phyloP scores from a whole-genome alignment of 306 rosid genomes.

The Quercus wislizeni region DNA sequence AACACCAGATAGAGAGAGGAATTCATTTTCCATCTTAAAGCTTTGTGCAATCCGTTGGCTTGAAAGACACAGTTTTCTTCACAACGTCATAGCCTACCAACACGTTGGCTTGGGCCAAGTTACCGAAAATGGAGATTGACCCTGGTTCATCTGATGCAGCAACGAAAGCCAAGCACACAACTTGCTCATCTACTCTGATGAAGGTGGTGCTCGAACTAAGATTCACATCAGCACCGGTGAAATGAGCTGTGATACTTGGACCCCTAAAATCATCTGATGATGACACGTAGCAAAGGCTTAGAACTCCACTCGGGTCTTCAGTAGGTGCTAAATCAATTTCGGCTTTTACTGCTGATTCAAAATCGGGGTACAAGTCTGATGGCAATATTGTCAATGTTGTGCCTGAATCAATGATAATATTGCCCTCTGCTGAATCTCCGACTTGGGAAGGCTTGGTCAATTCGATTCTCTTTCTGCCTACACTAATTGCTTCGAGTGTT shows the following conservation, averaged over 20 bases:
- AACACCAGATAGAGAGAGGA: no score
- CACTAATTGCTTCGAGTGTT: constrained; percentile 27
- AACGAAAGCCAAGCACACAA: constrained; percentile 46
- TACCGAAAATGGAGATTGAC: constrained; percentile 39
- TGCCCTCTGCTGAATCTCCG: background rate
- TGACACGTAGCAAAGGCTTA: constrained; percentile 33
- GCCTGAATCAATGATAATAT: constrained; percentile 46
- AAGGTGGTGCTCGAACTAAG: constrained; percentile 32
- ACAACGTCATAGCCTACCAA: constrained; percentile 52
- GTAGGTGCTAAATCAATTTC: background rate
- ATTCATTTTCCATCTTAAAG: background rate
- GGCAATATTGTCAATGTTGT: constrained; percentile 32
- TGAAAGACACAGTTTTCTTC: constrained; percentile 34
- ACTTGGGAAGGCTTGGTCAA: background rate
- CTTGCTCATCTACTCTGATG: background rate
- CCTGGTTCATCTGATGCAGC: no score
- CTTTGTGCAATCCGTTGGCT: constrained; percentile 33
- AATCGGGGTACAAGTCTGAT: background rate
- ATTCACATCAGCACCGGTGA: constrained; percentile 32
- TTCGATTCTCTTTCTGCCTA: background rate
- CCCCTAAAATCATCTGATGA: background rate
- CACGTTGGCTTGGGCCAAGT: constrained; percentile 44
- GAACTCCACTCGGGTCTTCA: background rate
- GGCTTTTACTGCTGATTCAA: constrained; percentile 18
- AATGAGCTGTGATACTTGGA: constrained; percentile 36